phyloP scores from a whole-genome alignment of 495 filamentous ascomycete species.

The Trichoderma orchidacearum region DNA sequence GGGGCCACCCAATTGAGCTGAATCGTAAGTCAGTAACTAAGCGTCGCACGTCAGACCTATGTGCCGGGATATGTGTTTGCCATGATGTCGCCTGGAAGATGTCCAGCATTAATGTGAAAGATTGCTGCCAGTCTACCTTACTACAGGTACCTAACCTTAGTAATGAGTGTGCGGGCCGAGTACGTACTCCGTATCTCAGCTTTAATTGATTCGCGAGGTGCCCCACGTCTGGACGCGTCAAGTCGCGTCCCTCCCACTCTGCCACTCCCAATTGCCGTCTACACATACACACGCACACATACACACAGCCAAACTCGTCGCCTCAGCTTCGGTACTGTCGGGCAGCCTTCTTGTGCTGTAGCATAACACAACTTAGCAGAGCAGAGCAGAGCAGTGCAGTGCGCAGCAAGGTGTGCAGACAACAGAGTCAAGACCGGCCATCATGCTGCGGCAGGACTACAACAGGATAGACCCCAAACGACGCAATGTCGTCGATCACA shows the following conservation, averaged over 20 bases:
- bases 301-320: background rate
- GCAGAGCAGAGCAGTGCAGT: background rate
- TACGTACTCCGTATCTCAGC: background rate
- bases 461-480: constrained; percentile 72
- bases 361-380: background rate
- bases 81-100: background rate
- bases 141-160: background rate
- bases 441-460: constrained; percentile 60
- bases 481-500: constrained; percentile 56
- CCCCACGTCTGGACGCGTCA: constrained; percentile 1
- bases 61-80: no score
- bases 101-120: no score
- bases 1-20: no score
- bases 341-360: background rate
- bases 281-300: no score
- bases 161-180: background rate
- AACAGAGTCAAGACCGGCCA: background rate
- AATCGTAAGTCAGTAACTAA: no score
- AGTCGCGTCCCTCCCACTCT: constrained; percentile 1
- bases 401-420: background rate
- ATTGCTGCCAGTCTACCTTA: no score
- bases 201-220: constrained; percentile 1
- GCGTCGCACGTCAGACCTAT: no score
- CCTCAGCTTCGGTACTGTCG: background rate
- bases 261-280: background rate